Evolutionary conservation across 2,329 filamentous ascomycete species (phyloP), one percentile per base, ranked within the genome.

Genomic region (Knufia fluminis): DNA sequence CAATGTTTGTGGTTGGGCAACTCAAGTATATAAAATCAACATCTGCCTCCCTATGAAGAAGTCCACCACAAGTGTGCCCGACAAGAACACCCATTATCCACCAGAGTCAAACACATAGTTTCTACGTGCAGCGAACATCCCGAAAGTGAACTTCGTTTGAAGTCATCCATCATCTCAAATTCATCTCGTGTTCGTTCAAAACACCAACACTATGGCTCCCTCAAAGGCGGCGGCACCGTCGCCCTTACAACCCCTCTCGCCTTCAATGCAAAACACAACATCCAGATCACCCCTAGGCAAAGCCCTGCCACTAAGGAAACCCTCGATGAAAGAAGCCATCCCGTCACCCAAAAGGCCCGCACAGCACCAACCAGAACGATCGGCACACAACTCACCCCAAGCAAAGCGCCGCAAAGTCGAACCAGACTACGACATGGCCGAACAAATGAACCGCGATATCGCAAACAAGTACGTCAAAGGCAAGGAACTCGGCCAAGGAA

Each of bases 401-500:
- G 58, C 54, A 14, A 40, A 55, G 28, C 44, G 51, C 3, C 45
- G 45, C 23, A 51, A 43, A 35, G 54, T 57, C 16, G 50, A 57
- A 38, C 46, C 59, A 28, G 66, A 69, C 36, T 65, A 64, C 35
- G 71, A 73, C 48, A 66, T 72, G 48, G 69, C 85, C n/a, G 86
- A 91, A 67, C 83, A 87, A 64, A 76, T 90, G 65, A 91, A 91
- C 63, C 82, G 86, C 51, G 80, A 85, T 45, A 85, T 88, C 62
- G 88, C 89, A 67, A 77, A 79, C 58, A 94, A 92, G 73, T 98
- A 95, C 66, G 79, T 92, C 57, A 94, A 94, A 72, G 86, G 87
- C 62, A 89, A 86, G 66, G 92, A 92, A 64, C 80, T 98, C 52
- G 92, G 92, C 66, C 88, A 94, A 68, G 92, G 92, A 72, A 97